Evolutionary conservation across 1,139 yeast species (phyloP), one percentile per base, ranked within the genome.

Genomic region (Kodamaea ohmeri): DNA sequence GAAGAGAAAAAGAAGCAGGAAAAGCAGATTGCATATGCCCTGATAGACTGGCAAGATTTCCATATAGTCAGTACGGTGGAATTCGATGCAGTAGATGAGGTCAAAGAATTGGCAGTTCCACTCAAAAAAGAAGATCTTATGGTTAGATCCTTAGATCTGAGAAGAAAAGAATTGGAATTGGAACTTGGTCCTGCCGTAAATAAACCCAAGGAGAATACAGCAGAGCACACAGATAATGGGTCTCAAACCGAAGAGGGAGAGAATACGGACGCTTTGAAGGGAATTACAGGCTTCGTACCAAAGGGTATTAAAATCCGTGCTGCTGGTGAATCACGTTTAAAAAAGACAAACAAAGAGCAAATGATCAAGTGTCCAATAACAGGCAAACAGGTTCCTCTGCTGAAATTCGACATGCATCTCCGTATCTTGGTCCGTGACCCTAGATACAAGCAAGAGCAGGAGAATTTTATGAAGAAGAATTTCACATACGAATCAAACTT

Each of bases 41-140:
- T 83, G 21, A 82, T 88, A 18, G 90, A 90, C 58, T 92, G 98
- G 98, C 82, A 82, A 44, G 87, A 85, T 45, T 89, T 89, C 53
- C 66, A 72, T 2, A 67, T 88, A 13, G 84, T 85, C 3, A 89
- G 82, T 35, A 78, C 82, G 1, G 68, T 88, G 9, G 77, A 73
- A 38, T 83, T 89, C 50, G 79, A 78, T 26, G 80, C 78, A 2
- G 67, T 80, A 1, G 96, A 87, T 55, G 69, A 71, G 39, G 79
- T 74, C 12, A 72, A 75, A 6, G 83, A 78, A 37, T 62, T 84
- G 40, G 78, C 84, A 1, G 58, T 66, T 2, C 92, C 96, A 0
- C 52, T 83, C 40, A 63, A 71, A n/a, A 55, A 79, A 43, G 70
- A 76, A 4, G 83, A 81, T 29, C 64, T 86, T 33, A 75, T 83